Evolutionary conservation across 2,329 filamentous ascomycete genomes (phyloP), one percentile per base, ranked within the genome.

Genomic region (Leptographium wingfieldii): DNA sequence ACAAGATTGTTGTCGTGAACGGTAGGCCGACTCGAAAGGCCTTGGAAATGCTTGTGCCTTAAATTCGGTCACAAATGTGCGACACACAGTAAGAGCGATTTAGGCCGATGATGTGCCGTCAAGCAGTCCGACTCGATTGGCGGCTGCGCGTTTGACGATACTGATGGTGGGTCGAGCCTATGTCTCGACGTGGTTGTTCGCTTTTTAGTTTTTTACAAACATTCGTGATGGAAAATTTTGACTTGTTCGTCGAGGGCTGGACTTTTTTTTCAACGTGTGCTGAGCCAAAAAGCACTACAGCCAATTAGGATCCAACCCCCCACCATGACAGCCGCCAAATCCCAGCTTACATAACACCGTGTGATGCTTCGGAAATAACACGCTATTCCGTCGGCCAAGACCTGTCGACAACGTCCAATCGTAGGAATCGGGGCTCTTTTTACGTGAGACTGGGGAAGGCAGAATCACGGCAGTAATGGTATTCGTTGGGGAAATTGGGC

Each of bases 171-270:
- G 55, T 12, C 52, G 51, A 31, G 58, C 31, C 43, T 1, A 55
- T 55, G 51, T 35, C n/a, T 51, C 31, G n/a, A 46, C 49, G 38
- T 55, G 22, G 57, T 55, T 27, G 35, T 57, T 22, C 27, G 46
- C 38, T 43, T 40, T 53, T 43, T 52, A 29, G 3, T 46, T 54
- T 56, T 56, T 40, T 27, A 40, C 25, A 14, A 53, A 46, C 29
- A 29, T 53, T 54, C 49, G 49, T 58, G 57, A 55, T 46, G 59
- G 59, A 63, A 65, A 64, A 65, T 52, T 63, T 62, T 61, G 59
- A 59, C 51, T 60, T 61, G 60, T 61, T 62, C 61, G 61, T 59
- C 55, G 63, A 62, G 66, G 65, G 60, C 61, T 61, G 63, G 53
- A 49, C 59, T 62, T 63, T 63, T 64, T 65, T 67, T 62, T 59